phyloP scores from a whole-genome alignment of 2,329 filamentous ascomycete species.

The Fusarium sp. region DNA sequence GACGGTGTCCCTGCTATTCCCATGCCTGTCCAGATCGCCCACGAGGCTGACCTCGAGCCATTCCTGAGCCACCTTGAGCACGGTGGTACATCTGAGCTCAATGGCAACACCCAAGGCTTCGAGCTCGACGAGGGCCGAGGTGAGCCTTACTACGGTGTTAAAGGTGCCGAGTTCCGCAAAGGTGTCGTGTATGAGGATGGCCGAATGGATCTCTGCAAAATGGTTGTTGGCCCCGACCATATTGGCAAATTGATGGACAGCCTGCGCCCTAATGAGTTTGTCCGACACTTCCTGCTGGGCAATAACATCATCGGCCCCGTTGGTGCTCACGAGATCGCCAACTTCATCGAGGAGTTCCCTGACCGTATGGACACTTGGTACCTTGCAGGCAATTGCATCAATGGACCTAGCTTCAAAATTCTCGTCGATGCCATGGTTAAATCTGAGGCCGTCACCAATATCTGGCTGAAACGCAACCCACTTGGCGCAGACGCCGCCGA shows the following conservation, averaged over 20 bases:
- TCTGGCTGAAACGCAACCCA: conserved; percentile 68
- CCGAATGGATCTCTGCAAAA: conserved; percentile 67
- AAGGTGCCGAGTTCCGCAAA: conserved; percentile 52
- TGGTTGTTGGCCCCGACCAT: conserved; percentile 64
- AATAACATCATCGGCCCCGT: conserved; percentile 66
- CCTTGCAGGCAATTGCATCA: conserved; percentile 66
- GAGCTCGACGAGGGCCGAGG: conserved; percentile 51
- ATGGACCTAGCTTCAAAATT: conserved; percentile 53
- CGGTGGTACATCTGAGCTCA: conserved; percentile 47
- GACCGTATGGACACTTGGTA: conserved; percentile 67
- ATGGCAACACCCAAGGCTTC: conserved; percentile 39
- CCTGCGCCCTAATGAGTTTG: conserved; percentile 59
- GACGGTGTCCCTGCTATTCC: conserved; percentile 48
- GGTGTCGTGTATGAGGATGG: conserved; percentile 63
- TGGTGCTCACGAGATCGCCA: conserved; percentile 59
- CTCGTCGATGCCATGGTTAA: conserved; percentile 59
- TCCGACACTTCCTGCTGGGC: conserved; percentile 64
- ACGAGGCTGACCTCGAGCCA: conserved; percentile 48
- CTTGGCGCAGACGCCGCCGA: conserved; percentile 54
- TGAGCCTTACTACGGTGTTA: conserved; percentile 52
- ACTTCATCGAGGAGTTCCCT: conserved; percentile 59
- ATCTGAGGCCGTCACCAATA: conserved; percentile 58
- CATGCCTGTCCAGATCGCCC: conserved; percentile 50
- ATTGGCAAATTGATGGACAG: conserved; percentile 63
- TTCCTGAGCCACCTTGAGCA: conserved; percentile 49